Evolutionary conservation across 257 asterid species (phyloP).

Genomic region (Lithospermum erythrorhizon): DNA sequence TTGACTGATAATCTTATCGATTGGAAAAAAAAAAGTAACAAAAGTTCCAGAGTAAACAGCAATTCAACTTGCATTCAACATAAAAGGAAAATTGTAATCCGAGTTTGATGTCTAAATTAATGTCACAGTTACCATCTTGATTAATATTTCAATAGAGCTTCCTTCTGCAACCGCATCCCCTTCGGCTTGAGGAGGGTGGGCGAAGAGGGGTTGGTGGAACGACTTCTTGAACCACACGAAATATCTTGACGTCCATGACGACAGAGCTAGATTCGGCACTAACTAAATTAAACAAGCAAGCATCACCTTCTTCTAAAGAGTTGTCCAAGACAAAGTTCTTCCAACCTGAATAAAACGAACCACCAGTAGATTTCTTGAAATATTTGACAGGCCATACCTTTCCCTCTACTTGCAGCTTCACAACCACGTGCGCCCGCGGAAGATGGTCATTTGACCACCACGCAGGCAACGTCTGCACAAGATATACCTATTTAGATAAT

Average conservation of each 20-base stretch:
- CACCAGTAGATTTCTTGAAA: constrained; percentile 4
- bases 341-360: constrained; percentile 28
- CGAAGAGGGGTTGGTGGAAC: constrained; percentile 10
- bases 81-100: too few species aligned
- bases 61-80: too few species aligned
- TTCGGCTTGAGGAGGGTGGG: constrained; percentile 1
- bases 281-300: constrained; percentile 15
- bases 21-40: too few species aligned
- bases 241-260: constrained; percentile 8
- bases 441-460: constrained; percentile 29
- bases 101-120: too few species aligned
- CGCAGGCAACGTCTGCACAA: constrained; percentile 21
- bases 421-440: constrained; percentile 2
- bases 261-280: not conserved
- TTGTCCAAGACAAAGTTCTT: constrained; percentile 19
- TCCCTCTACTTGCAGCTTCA: constrained; percentile 15
- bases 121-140: too few species aligned
- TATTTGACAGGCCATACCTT: constrained; percentile 16
- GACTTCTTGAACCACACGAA: constrained; percentile 14
- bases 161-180: too few species aligned
- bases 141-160: too few species aligned
- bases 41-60: too few species aligned
- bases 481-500: too few species aligned
- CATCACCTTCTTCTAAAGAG: constrained; percentile 21
- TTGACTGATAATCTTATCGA: too few species aligned